phyloP scores from a whole-genome alignment of 2,329 filamentous ascomycete genomes.

The Madurella mycetomatis region DNA sequence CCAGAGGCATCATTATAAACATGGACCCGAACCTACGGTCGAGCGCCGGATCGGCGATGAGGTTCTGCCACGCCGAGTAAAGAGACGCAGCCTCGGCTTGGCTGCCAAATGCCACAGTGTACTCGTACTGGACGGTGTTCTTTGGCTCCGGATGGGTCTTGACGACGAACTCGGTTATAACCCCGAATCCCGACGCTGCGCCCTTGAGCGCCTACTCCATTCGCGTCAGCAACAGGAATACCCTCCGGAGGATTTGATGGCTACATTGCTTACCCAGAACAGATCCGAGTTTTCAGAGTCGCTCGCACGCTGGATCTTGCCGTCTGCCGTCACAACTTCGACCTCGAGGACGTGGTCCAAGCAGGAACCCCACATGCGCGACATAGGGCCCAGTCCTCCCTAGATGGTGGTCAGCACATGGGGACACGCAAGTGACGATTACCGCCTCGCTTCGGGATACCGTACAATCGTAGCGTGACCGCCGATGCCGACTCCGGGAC shows the following conservation, averaged over 20 bases:
- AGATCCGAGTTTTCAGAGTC: conserved; percentile 47
- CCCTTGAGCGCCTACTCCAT: conserved; percentile 45
- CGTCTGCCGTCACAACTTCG: conserved; percentile 55
- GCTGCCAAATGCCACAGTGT: conserved; percentile 46
- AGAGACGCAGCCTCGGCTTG: conserved; percentile 44
- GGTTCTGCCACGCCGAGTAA: conserved; percentile 55
- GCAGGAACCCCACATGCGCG: conserved; percentile 54
- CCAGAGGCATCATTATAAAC: conserved; percentile 50
- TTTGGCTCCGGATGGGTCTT: conserved; percentile 53
- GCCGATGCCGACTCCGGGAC: conserved; percentile 55
- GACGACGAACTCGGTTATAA: conserved; percentile 54
- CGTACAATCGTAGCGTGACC: conserved; percentile 54
- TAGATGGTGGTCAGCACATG: conserved; percentile 25
- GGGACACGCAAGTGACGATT: background rate
- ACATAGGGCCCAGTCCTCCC: conserved; percentile 55
- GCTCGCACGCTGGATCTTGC: conserved; percentile 46
- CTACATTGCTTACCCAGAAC: conserved; percentile 41
- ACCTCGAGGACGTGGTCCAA: conserved; percentile 53
- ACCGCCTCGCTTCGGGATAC: background rate
- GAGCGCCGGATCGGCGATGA: conserved; percentile 50
- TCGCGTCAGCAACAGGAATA: background rate
- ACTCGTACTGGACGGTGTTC: conserved; percentile 56
- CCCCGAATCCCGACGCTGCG: conserved; percentile 52
- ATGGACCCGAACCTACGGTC: conserved; percentile 56
- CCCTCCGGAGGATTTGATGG: background rate